Evolutionary conservation across 768 basidiomycete species (phyloP).

Genomic region (Russula foetens): DNA sequence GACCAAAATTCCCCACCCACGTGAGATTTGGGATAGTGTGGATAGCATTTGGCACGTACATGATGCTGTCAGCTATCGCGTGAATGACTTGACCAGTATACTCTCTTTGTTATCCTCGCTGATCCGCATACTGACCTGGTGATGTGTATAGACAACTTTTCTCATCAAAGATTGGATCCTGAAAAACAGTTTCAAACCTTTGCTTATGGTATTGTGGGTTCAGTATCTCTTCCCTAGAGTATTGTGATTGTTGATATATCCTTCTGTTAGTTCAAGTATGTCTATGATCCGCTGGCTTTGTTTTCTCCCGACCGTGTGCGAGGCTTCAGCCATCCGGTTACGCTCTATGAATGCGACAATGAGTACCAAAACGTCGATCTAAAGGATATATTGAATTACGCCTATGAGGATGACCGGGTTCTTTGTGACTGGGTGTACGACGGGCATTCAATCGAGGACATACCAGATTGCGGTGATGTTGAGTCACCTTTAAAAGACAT

Average conservation of each 20-base stretch:
- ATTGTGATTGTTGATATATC: neutral
- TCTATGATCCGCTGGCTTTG: neutral
- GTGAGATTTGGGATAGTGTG: neutral
- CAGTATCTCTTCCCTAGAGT: neutral
- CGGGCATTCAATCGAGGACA: neutral
- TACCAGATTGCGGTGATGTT: neutral
- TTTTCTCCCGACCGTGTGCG: too few relatives aligned
- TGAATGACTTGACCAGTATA: neutral
- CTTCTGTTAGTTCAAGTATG: slow-evolving; percentile 3
- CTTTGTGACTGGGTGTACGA: slow-evolving; percentile 11
- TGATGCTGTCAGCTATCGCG: neutral
- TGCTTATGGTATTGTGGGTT: slow-evolving; percentile 19
- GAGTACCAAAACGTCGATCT: too few relatives aligned
- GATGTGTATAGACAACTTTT: slow-evolving; percentile 16
- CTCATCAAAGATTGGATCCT: slow-evolving; percentile 17
- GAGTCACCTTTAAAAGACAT: slow-evolving; percentile 1
- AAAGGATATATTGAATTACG: too few relatives aligned
- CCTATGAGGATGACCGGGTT: too few relatives aligned
- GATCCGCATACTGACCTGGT: neutral
- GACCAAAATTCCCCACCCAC: neutral
- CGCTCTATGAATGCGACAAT: too few relatives aligned
- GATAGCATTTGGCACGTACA: neutral
- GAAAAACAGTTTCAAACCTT: slow-evolving; percentile 20
- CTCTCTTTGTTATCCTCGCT: neutral
- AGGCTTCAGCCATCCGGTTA: too few relatives aligned